phyloP scores from a whole-genome alignment of 768 basidiomycete species.

The Hericium rajendrae region DNA sequence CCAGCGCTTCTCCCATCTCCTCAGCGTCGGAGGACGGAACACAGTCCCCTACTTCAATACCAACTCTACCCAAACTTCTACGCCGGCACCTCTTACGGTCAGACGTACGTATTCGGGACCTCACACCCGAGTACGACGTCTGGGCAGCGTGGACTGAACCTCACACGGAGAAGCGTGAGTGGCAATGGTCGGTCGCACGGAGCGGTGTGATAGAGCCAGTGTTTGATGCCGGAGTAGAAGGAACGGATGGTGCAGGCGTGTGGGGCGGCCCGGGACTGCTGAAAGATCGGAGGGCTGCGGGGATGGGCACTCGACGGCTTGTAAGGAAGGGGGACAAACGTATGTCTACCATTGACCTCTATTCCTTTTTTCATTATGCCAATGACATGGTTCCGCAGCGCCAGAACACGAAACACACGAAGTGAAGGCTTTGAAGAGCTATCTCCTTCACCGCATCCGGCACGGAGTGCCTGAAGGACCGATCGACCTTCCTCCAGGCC shows the following conservation, averaged over 20 bases:
- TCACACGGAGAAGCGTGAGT: constrained; percentile 30
- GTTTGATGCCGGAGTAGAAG: constrained; percentile 34
- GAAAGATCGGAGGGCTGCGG: constrained; percentile 57
- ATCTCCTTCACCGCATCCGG: constrained; percentile 68
- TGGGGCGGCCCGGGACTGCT: constrained; percentile 34
- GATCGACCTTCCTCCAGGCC: constrained; percentile 63
- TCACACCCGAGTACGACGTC: constrained; percentile 67
- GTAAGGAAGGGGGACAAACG: constrained; percentile 62
- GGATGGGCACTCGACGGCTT: constrained; percentile 72
- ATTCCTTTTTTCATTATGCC: constrained; percentile 2
- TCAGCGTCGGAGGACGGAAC: constrained; percentile 23
- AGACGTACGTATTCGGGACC: constrained; percentile 76
- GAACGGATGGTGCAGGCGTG: constrained; percentile 51
- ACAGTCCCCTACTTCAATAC: constrained; percentile 27
- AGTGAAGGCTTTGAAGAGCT: constrained; percentile 35
- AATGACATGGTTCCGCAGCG: constrained; percentile 27
- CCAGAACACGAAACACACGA: constrained; percentile 50
- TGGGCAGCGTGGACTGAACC: constrained; percentile 72
- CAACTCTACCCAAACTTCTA: constrained; percentile 56
- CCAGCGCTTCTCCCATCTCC: background rate
- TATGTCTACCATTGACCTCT: constrained; percentile 33
- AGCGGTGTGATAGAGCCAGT: constrained; percentile 74
- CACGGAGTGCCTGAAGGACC: constrained; percentile 85
- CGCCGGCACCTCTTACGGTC: constrained; percentile 83
- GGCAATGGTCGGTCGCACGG: constrained; percentile 44